A percentile compares a stretch with the other conserved stretches of the same genome.
phyloP scores from a whole-genome alignment of 2,329 filamentous ascomycete genomes.

The Xylaria sp. region DNA sequence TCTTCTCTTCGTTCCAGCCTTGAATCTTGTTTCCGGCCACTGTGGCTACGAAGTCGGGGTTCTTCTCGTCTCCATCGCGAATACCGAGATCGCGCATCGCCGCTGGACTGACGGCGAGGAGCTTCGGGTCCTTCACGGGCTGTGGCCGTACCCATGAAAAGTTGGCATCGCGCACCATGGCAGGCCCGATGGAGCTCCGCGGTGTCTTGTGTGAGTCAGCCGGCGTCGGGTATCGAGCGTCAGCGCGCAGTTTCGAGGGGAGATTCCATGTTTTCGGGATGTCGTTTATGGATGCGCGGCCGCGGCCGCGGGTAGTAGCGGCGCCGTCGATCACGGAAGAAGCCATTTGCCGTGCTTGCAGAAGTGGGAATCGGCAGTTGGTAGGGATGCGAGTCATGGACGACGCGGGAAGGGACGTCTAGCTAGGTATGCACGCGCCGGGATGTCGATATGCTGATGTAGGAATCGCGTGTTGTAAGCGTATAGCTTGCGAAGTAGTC shows the following conservation, averaged over 20 bases:
- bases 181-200: conserved; percentile 69
- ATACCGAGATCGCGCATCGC: conserved; percentile 81
- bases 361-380: conserved; percentile 14
- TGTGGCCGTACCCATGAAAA: conserved; percentile 91
- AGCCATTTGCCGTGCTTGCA: conserved; percentile 28
- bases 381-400: neutral
- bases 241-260: conserved; percentile 65
- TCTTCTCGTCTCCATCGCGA: conserved; percentile 58
- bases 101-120: conserved; percentile 72
- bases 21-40: conserved; percentile 79
- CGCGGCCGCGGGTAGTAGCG: neutral
- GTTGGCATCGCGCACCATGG: conserved; percentile 75
- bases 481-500: neutral
- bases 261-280: conserved; percentile 62
- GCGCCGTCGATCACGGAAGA: conserved; percentile 31
- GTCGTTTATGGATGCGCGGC: conserved; percentile 40
- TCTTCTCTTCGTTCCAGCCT: conserved; percentile 65
- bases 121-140: conserved; percentile 62
- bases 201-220: conserved; percentile 75
- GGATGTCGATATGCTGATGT: neutral
- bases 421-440: neutral
- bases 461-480: neutral
- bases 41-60: conserved; percentile 67
- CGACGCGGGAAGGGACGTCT: neutral
- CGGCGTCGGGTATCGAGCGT: conserved; percentile 74